Conservation (phyloP, 176 grass and related monocot genomes). For the Puccinellia tenuiflora region DNA sequence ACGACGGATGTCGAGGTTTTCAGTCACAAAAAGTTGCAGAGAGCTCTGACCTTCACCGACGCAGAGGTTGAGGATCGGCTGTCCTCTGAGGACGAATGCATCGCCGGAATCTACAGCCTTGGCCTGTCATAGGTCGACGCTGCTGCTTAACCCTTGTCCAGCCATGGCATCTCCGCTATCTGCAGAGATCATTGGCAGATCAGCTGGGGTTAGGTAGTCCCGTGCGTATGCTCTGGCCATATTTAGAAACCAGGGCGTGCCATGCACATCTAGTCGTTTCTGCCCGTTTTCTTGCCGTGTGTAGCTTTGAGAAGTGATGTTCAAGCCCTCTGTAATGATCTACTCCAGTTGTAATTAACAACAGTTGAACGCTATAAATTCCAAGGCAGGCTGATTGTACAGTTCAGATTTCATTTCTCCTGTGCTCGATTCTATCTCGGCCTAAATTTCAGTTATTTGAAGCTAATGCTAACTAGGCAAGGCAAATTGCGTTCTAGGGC, state of each 20-base stretch:
- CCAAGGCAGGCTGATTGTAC: neutral
- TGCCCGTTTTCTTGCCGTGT: neutral
- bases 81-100: conserved; percentile 41
- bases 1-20: conserved; percentile 79
- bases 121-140: conserved; percentile 2
- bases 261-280: neutral
- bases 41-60: conserved; percentile 96
- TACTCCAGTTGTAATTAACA: conserved; percentile 21
- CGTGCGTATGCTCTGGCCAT: conserved; percentile 31
- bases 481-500: neutral
- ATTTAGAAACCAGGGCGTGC: conserved; percentile 28
- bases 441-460: neutral
- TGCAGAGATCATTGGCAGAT: conserved; percentile 16
- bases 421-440: neutral
- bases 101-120: conserved; percentile 32
- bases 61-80: conserved; percentile 77
- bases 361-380: neutral
- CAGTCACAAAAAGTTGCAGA: conserved; percentile 70
- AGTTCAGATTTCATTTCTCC: neutral
- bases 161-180: conserved; percentile 8
- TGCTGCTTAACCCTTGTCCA: neutral
- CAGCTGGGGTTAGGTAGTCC: neutral
- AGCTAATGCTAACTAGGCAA: neutral
- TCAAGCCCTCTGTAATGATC: neutral
- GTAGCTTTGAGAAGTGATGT: neutral